These are phyloP conservation scores for Trichophyton simii DNA, from an alignment of 2,329 filamentous ascomycete species.

Conservation along the genomic window DNA sequence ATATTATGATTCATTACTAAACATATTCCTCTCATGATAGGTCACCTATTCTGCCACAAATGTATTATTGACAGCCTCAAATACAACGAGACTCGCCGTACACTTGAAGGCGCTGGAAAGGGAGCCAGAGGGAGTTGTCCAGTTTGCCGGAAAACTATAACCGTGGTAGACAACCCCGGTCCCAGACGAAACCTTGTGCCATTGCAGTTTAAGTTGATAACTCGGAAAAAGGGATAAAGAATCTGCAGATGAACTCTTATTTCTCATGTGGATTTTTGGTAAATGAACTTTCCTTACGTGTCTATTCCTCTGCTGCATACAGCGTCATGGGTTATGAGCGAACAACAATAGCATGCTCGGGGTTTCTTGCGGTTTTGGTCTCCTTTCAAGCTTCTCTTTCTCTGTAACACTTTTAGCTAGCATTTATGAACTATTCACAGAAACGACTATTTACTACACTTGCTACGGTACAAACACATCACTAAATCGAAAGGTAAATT, in stretches of 20 bases:
- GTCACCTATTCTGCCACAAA: constrained; percentile 52
- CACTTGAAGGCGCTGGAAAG: constrained; percentile 24
- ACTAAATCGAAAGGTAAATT: not conserved
- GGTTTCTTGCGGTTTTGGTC: not conserved
- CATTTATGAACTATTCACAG: not conserved
- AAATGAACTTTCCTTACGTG: not conserved
- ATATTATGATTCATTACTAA: not conserved
- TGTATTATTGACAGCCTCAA: constrained; percentile 50
- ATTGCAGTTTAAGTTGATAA: constrained; percentile 26
- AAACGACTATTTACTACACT: not conserved
- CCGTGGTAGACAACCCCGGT: constrained; percentile 26
- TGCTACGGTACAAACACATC: not conserved
- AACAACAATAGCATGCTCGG: not conserved
- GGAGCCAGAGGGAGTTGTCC: constrained; percentile 31
- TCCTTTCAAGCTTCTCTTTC: not conserved
- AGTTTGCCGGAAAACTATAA: constrained; percentile 33
- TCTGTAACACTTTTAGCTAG: not conserved
- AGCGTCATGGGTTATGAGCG: not conserved
- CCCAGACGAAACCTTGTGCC: constrained; percentile 27
- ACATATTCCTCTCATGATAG: constrained; percentile 21
- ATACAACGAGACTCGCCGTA: constrained; percentile 40
- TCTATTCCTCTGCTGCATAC: too few species aligned
- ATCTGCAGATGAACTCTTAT: not conserved
- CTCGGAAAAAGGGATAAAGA: constrained; percentile 16
- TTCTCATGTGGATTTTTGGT: not conserved